phyloP scores from a whole-genome alignment of 257 asterid species.

The Vinca minor region DNA sequence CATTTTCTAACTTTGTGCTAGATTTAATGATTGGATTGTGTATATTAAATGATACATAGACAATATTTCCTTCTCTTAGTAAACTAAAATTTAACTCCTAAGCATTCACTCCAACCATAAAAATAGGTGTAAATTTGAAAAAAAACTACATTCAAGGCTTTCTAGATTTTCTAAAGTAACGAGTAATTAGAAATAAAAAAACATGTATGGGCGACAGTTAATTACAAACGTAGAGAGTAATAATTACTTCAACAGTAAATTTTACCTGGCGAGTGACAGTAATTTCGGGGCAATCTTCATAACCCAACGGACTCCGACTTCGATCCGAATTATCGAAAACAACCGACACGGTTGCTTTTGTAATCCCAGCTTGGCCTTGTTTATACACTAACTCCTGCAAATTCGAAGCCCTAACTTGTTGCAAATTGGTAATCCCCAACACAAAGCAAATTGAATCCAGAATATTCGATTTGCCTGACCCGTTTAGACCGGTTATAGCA shows the following conservation, averaged over 20 bases:
- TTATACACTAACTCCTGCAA: constrained; percentile 97
- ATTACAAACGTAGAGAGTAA: too few species aligned
- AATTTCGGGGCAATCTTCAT: constrained; percentile 82
- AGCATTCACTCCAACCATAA: too few species aligned
- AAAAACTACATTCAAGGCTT: too few species aligned
- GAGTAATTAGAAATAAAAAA: too few species aligned
- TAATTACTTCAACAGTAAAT: background rate
- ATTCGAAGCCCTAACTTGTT: constrained; percentile 98
- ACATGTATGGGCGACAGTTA: too few species aligned
- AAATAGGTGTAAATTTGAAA: too few species aligned
- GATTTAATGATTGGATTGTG: too few species aligned
- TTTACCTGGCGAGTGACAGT: constrained; percentile 95
- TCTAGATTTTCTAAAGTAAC: too few species aligned
- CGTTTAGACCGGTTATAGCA: constrained; percentile 93
- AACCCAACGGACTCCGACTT: constrained; percentile 84
- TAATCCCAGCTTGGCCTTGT: constrained; percentile 99
- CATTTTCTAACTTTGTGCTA: too few species aligned
- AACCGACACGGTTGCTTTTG: constrained; percentile 89
- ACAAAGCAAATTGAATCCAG: constrained; percentile 97
- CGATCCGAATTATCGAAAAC: constrained; percentile 88
- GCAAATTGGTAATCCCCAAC: constrained; percentile 90
- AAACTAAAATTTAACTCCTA: too few species aligned
- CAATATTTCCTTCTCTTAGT: too few species aligned
- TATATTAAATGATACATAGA: too few species aligned
- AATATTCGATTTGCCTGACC: constrained; percentile 95